A percentile compares a stretch with the other conserved stretches of the same genome.
These are phyloP conservation scores for Tolypocladium amazonense DNA, from an alignment of 2,329 filamentous ascomycete genomes.

Conservation along the genomic window DNA sequence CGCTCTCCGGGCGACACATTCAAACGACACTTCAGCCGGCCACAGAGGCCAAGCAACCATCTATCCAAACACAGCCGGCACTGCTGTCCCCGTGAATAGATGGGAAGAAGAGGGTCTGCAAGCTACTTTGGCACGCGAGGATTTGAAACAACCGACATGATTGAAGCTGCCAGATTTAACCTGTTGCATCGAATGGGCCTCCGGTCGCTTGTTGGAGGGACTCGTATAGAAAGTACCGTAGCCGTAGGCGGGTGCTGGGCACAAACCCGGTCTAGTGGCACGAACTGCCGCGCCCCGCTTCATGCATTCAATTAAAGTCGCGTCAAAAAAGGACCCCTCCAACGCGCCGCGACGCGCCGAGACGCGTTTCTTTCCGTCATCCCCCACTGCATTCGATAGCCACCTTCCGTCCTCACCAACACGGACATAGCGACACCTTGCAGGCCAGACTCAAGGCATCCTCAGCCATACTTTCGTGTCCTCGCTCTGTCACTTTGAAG, in stretches of 20 bases:
- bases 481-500: background rate
- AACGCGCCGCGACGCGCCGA: conserved; percentile 20
- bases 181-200: background rate
- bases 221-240: too few species aligned
- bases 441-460: background rate
- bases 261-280: background rate
- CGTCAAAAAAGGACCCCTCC: conserved; percentile 14
- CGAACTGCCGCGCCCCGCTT: background rate
- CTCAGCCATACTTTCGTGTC: background rate
- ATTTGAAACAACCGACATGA: background rate
- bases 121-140: background rate
- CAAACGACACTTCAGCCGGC: background rate
- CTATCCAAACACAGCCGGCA: background rate
- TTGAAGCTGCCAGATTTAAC: background rate
- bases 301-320: conserved; percentile 30
- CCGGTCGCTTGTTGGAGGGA: too few species aligned
- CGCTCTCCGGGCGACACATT: background rate
- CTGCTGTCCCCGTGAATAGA: background rate
- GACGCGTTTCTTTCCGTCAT: conserved; percentile 9
- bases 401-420: background rate
- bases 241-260: background rate
- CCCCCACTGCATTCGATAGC: background rate
- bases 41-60: background rate
- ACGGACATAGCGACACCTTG: background rate
- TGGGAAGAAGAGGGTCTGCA: background rate